Percentiles rank a stretch among this genome's conserved stretches.
Evolutionary conservation across 306 rosid species (phyloP).

Genomic region (Vicia faba): DNA sequence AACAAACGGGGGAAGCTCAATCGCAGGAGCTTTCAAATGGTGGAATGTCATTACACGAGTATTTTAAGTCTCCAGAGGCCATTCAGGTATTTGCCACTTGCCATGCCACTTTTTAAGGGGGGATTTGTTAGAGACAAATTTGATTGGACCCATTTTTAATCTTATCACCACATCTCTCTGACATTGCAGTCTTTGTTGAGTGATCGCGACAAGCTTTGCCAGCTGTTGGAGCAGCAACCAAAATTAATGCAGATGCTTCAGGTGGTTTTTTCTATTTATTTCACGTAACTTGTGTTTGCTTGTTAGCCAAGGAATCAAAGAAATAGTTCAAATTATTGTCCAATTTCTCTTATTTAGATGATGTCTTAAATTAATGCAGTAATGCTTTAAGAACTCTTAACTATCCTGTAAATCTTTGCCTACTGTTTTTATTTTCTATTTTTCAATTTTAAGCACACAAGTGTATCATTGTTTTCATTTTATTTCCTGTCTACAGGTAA

Average conservation of each 20-base stretch:
- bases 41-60: conserved; percentile 85
- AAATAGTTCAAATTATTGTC: not conserved
- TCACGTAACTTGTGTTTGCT: conserved; percentile 2
- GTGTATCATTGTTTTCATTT: not conserved
- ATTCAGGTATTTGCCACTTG: conserved; percentile 70
- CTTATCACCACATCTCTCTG: conserved; percentile 38
- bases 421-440: not conserved
- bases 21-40: conserved; percentile 66
- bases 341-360: conserved; percentile 2
- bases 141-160: conserved; percentile 23
- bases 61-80: conserved; percentile 94
- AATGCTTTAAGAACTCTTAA: not conserved
- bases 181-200: conserved; percentile 81
- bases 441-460: not conserved
- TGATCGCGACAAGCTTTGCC: conserved; percentile 91
- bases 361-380: not conserved
- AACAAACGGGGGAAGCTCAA: conserved; percentile 51
- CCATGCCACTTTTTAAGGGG: not conserved
- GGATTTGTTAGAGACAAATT: not conserved
- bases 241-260: conserved; percentile 99
- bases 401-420: not conserved
- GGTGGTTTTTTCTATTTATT: conserved; percentile 51
- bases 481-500: not conserved
- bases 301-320: not conserved
- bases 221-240: conserved; percentile 98